phyloP scores from a whole-genome alignment of 495 filamentous ascomycete species.

The Parmelia sp. region DNA sequence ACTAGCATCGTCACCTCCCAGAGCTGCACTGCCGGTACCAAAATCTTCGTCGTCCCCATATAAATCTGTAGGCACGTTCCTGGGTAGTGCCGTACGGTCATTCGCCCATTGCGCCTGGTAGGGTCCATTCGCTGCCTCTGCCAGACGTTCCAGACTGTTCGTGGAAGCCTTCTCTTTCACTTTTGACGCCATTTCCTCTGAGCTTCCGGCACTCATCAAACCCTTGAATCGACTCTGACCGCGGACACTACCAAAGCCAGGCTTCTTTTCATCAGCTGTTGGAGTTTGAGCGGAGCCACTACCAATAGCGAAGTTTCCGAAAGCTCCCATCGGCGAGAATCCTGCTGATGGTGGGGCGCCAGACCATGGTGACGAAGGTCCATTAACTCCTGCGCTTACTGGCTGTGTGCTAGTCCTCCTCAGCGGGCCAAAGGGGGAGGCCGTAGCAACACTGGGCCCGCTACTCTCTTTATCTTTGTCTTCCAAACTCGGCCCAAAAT shows the following conservation, averaged over 20 bases:
- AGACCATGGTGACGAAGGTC: slow-evolving; percentile 64
- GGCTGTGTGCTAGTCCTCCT: slow-evolving; percentile 67
- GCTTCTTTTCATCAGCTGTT: slow-evolving; percentile 61
- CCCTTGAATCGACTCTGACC: slow-evolving; percentile 81
- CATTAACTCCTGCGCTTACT: slow-evolving; percentile 43
- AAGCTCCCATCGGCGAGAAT: slow-evolving; percentile 72
- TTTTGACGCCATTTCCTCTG: slow-evolving; percentile 53
- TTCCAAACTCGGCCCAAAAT: slow-evolving; percentile 34
- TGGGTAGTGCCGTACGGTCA: slow-evolving; percentile 42
- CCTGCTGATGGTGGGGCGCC: slow-evolving; percentile 49
- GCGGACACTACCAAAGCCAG: slow-evolving; percentile 58
- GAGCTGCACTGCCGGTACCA: slow-evolving; percentile 65
- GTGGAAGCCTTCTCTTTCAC: slow-evolving; percentile 50
- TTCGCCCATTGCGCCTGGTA: slow-evolving; percentile 51
- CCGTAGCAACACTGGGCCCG: slow-evolving; percentile 33
- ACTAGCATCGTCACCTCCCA: slow-evolving; percentile 73
- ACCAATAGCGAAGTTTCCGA: slow-evolving; percentile 75
- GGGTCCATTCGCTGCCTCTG: slow-evolving; percentile 39
- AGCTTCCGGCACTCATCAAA: slow-evolving; percentile 69
- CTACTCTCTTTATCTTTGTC: slow-evolving; percentile 41
- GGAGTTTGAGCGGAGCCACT: slow-evolving; percentile 34
- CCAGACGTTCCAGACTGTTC: slow-evolving; percentile 47
- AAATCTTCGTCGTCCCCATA: slow-evolving; percentile 58
- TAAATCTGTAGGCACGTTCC: slow-evolving; percentile 74
- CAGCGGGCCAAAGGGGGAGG: slow-evolving; percentile 55